Base-by-base conservation (phyloP, 2,329 filamentous ascomycete species). In the Xylariaceae sp. region DNA sequence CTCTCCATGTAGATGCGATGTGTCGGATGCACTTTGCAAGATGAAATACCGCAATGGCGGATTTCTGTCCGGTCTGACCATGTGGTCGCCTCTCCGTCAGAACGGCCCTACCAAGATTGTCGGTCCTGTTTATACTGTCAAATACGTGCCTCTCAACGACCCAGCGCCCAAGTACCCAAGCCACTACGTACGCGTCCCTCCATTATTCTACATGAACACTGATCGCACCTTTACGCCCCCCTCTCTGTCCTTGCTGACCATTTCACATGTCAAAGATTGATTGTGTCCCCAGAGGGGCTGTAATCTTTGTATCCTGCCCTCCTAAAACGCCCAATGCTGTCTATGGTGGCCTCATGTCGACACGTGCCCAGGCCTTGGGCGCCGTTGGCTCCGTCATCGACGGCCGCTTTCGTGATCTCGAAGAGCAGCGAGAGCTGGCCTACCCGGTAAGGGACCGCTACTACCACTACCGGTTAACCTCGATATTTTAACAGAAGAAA, bases 281-380 rank as follows among this genome's bases (percentile, higher is more conserved):
- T 62, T 65, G 67, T 0, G 72, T 81, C 8, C 79, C 78, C 0
- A 50, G 64, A 1, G 77, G 76, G 18, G 70, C 76, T 1, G 75
- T 82, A 0, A 58, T 82, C 15, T 81, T 82, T 60, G 72, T 83
- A 11, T 80, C 78, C 2, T 74, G 74, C 36, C 79, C 79, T 4
- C 65, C 70, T 1, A 65, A 64, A 32, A 73, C 69, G 16, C 73
- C 77, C 40, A 81, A 81, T 57, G 79, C 79, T 37, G 75, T 79
- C 36, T 83, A 81, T 59, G 81, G 80, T 26, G 79, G 80, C 1
- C 67, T 83, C 20, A 82, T 82, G 80, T 76, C 75, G 20, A 73
- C 73, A 3, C 71, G 79, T 16, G 79, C 79, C 2, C 70, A 73
- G 58, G 67, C 68, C 5, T 69, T 70, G 35, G 74, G 74, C 4